Base-by-base conservation (phyloP, 306 rosid species). In the Cercis canadensis region DNA sequence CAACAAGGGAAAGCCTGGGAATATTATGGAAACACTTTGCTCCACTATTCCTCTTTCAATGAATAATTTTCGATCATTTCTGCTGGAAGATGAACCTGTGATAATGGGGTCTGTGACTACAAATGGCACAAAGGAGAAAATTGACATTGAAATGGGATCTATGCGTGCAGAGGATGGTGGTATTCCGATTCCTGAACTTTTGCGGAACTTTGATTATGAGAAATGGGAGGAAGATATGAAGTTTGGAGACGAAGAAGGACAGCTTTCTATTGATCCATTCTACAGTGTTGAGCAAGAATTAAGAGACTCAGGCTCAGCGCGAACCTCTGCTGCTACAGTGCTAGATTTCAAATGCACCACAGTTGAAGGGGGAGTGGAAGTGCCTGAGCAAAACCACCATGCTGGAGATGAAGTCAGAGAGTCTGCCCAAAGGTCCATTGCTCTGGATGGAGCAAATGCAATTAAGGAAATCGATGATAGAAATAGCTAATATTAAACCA, bases 141-240 rank as follows among this genome's bases (percentile, higher is more conserved):
- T 82, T 67, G 97, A 94, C 73, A 60, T 89, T 72, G 98, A 94
- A 78, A 86, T 79, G 94, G 97, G 97, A 83, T 73, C 83, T 49
- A 82, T 55, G 84, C 59, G 11, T 62, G 67, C 75, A 4, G 92
- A 84, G 66, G 81, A 86, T 61, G 70, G 69, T 53, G 75, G 64
- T 62, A 49, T 80, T 49, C 84, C 87, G 15, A 47, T 87, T 72
- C 96, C 98, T 5, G 83, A 84, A 45, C 81, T 90, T 57, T 56
- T 89, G 76, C 80, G 78, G 34, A 64, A 89, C 67, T 83, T 86
- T 65, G 87, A 90, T 34, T 89, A 71, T 37, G 87, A 80, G 69
- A 65, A 80, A 73, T 76, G 77, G 15, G 94, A 75, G 53, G 82
- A 78, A 51, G 75, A 46, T 66, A 31, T 81, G 49, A 86, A 83